Conservation (phyloP, 75 land plant species). For the Selaginella moellendorffii region DNA sequence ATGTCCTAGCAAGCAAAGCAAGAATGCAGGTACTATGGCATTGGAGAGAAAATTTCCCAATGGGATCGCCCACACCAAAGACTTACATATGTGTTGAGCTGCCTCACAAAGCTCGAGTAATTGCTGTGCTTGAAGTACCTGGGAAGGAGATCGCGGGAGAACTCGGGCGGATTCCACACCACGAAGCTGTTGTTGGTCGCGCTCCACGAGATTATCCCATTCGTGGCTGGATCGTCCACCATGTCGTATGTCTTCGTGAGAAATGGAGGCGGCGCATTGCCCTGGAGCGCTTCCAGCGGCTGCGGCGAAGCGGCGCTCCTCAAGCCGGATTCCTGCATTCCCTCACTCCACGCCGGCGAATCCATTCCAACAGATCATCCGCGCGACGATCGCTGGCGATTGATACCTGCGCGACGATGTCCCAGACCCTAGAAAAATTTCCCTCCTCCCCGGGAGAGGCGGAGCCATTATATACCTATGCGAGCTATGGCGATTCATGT, state of each 20-base stretch:
- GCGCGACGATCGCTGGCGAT: too few relatives aligned
- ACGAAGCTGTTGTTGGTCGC: slow-evolving; percentile 32
- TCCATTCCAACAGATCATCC: too few relatives aligned
- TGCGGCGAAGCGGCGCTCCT: slow-evolving; percentile 14
- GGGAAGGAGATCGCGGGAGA: slow-evolving; percentile 50
- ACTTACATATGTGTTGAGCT: slow-evolving; percentile 47
- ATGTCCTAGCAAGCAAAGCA: not conserved
- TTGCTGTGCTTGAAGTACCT: slow-evolving; percentile 22
- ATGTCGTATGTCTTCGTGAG: slow-evolving; percentile 57
- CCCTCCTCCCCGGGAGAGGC: not conserved
- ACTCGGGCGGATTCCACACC: slow-evolving; percentile 60
- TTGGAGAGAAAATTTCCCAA: too few relatives aligned
- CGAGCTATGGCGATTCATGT: not conserved
- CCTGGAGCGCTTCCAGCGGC: slow-evolving; percentile 38
- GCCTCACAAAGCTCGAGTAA: slow-evolving; percentile 16
- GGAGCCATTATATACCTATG: not conserved
- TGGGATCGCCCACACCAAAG: not conserved
- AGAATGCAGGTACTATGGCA: not conserved
- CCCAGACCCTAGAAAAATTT: too few relatives aligned
- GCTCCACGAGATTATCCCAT: slow-evolving; percentile 58
- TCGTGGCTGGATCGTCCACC: slow-evolving; percentile 43
- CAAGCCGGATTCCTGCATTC: not conserved
- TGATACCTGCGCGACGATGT: too few relatives aligned
- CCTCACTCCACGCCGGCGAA: not conserved
- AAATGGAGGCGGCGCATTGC: slow-evolving; percentile 51